Evolutionary conservation across 257 asterid species (phyloP), one percentile per base, ranked within the genome.

Genomic region (Mentha longifolia): DNA sequence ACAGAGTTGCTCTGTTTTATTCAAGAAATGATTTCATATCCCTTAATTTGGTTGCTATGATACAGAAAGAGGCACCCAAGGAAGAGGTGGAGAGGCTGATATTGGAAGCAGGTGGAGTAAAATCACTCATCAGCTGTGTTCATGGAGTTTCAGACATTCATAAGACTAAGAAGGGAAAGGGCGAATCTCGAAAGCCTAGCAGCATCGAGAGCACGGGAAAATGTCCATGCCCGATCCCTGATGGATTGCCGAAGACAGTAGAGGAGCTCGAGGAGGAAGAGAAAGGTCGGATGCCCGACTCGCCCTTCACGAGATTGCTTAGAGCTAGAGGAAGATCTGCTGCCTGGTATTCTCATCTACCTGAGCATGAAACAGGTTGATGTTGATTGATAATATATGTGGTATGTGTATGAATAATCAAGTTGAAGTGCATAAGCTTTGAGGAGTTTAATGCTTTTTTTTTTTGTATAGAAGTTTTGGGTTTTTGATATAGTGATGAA

Each of bases 211-310:
- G 73, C 3, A 49, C 35, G 30, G 56, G 4, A 59, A 17, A 16
- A 6, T 76, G 46, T 11, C 72, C 43, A 1, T 84, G 94, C 33
- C 98, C 91, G 0, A 64, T 92, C 42, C 99, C 99, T 0, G 97
- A 95, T 78, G 97, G 99, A 65, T 70, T 95, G 81, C 98, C 99
- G 0, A 89, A 86, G 78, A 78, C 95, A 2, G 39, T 35, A 20
- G 87, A 88, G 66, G 97, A 95, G 84, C 83, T 95, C 3, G 96
- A 89, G 62, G 98, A 95, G 80, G 98, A 92, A 76, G 98, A 92
- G 88, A 81, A 72, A 9, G 74, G 68, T 41, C 80, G 64, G 77
- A 95, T 95, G 99, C 98, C 99, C 0, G 98, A 92, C 77, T 95
- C 98, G 4, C 80, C 87, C 3, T 89, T 79, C 81, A 95, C 99